A percentile compares a stretch with the other conserved stretches of the same genome.
These are phyloP conservation scores for Coccomyxa sp. DNA, from an alignment of 139 green algal genomes.

Conservation along the genomic window DNA sequence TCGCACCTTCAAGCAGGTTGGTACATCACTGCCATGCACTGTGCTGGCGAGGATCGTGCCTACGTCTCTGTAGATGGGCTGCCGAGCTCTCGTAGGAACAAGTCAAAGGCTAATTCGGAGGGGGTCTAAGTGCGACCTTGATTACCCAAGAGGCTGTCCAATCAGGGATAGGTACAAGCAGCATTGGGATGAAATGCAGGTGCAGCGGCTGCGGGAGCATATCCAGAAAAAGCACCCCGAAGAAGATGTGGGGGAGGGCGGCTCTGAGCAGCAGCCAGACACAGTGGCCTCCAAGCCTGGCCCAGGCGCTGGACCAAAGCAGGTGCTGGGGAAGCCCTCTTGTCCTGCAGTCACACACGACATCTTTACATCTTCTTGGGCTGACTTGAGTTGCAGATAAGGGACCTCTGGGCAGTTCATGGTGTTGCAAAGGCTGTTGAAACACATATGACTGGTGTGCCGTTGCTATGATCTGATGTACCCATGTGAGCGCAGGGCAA, in stretches of 20 bases:
- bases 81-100: no score
- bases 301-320: not conserved
- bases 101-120: not conserved
- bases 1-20: constrained; percentile 71
- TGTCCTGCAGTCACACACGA: not conserved
- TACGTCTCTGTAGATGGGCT: no score
- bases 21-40: constrained; percentile 6
- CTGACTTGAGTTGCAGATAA: no score
- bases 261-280: not conserved
- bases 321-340: not conserved
- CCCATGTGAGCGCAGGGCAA: not conserved
- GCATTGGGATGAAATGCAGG: not conserved
- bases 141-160: not conserved
- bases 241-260: not conserved
- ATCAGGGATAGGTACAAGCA: not conserved
- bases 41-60: no score
- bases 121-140: not conserved
- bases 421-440: no score
- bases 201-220: constrained; percentile 53
- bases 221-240: constrained; percentile 66
- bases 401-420: no score
- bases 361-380: not conserved
- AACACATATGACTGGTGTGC: no score
- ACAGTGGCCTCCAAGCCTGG: not conserved
- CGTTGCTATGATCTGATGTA: not conserved